Percentiles rank a stretch among this genome's conserved stretches.
Conservation (phyloP, 768 basidiomycete genomes). For the Amanita jacksonii region DNA sequence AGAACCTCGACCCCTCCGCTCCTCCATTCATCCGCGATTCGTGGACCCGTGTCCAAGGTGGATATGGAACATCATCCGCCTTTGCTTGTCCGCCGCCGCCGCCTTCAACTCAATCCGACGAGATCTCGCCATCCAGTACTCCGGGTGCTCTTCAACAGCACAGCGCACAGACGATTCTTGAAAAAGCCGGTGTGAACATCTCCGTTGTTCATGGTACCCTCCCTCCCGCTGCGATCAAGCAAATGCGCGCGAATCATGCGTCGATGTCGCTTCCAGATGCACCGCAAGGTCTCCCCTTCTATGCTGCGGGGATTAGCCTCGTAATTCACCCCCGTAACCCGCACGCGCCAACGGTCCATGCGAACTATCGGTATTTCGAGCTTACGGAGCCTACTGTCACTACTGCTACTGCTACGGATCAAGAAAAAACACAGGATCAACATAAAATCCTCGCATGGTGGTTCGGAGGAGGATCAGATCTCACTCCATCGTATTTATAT, state of each 20-base stretch:
- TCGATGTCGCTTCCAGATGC: constrained; percentile 59
- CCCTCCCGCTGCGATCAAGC: constrained; percentile 81
- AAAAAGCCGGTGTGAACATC: constrained; percentile 96
- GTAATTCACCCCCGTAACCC: constrained; percentile 94
- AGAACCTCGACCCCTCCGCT: constrained; percentile 65
- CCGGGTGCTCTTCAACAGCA: constrained; percentile 9
- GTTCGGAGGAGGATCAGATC: constrained; percentile 95
- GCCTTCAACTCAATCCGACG: too few relatives aligned
- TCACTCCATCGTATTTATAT: constrained; percentile 90
- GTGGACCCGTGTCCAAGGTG: constrained; percentile 67
- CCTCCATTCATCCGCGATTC: constrained; percentile 73
- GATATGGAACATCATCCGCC: constrained; percentile 53
- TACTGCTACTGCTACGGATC: constrained; percentile 10
- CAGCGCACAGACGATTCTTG: constrained; percentile 46
- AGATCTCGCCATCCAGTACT: too few relatives aligned
- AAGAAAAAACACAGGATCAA: constrained; percentile 5
- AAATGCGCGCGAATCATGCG: constrained; percentile 92
- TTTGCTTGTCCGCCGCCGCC: constrained; percentile 18
- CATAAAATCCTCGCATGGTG: constrained; percentile 82
- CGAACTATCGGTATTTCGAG: constrained; percentile 98
- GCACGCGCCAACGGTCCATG: constrained; percentile 87
- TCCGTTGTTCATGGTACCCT: constrained; percentile 84
- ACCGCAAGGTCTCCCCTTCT: constrained; percentile 72
- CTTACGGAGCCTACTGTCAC: constrained; percentile 42
- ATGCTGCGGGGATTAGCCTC: constrained; percentile 85